Conservation (phyloP, 2,329 filamentous ascomycete species). For the Curvularia spicifera region DNA sequence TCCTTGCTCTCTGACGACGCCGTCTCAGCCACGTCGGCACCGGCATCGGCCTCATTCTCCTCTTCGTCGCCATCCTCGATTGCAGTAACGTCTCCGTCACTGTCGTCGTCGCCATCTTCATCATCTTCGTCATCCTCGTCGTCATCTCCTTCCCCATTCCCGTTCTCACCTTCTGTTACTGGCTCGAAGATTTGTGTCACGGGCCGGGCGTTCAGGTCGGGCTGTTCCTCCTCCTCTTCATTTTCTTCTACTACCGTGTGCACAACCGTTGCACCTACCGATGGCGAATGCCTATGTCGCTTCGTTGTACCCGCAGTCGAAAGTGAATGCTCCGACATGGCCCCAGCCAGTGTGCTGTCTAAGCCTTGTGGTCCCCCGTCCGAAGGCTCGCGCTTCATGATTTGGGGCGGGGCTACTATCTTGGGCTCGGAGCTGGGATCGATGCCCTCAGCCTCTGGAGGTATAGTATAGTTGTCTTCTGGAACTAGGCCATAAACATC, state of each 20-base stretch:
- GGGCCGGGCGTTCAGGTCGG: conserved; percentile 18
- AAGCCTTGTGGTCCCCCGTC: conserved; percentile 29
- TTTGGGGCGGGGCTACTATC: conserved; percentile 35
- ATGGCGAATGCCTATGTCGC: conserved; percentile 82
- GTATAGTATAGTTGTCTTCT: conserved; percentile 94
- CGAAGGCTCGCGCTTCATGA: conserved; percentile 48
- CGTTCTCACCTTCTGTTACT: conserved; percentile 15
- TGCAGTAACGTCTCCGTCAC: conserved; percentile 8
- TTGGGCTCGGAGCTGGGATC: conserved; percentile 54
- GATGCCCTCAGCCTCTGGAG: conserved; percentile 86
- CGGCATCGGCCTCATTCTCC: conserved; percentile 11
- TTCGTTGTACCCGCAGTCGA: conserved; percentile 74
- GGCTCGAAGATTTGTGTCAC: conserved; percentile 30
- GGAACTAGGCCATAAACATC: conserved; percentile 89
- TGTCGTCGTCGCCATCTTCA: conserved; percentile 9
- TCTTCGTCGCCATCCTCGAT: conserved; percentile 23
- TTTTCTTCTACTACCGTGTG: conserved; percentile 83
- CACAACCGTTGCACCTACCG: conserved; percentile 73
- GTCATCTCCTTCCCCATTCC: conserved; percentile 13
- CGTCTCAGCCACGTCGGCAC: conserved; percentile 27
- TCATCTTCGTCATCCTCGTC: conserved; percentile 22
- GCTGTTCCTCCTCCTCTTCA: conserved; percentile 68
- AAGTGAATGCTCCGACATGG: conserved; percentile 53
- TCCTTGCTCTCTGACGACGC: conserved; percentile 17
- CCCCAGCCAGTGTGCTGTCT: conserved; percentile 31